phyloP scores from a whole-genome alignment of 352 stramenopile species.

The Globisporangium ultimum region DNA sequence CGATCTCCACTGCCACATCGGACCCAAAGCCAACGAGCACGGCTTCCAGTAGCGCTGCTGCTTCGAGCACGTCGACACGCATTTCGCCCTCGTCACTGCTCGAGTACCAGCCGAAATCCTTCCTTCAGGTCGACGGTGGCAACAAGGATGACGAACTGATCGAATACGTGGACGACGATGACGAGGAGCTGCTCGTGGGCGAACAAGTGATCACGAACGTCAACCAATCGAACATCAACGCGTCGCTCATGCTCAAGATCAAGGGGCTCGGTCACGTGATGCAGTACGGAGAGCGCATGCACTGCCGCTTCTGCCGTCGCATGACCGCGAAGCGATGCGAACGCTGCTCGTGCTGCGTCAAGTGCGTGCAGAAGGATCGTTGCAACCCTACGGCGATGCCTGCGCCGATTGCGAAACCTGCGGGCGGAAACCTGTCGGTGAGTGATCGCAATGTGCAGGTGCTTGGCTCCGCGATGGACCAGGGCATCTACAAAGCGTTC shows the following conservation, averaged over 20 bases:
- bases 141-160: conserved; percentile 53
- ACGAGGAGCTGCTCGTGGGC: conserved; percentile 52
- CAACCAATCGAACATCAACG: conserved; percentile 56
- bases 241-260: conserved; percentile 75
- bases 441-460: conserved; percentile 75
- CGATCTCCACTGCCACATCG: conserved; percentile 1
- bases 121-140: conserved; percentile 44
- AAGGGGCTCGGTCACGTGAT: conserved; percentile 62
- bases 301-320: conserved; percentile 62
- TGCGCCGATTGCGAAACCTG: not conserved
- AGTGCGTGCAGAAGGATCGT: conserved; percentile 68
- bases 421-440: conserved; percentile 43
- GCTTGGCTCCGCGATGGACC: conserved; percentile 80
- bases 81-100: conserved; percentile 41
- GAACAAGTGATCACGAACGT: conserved; percentile 79
- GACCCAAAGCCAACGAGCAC: conserved; percentile 8
- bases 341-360: conserved; percentile 61
- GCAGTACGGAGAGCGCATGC: conserved; percentile 63
- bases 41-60: conserved; percentile 10
- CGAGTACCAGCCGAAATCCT: conserved; percentile 76
- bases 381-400: conserved; percentile 28
- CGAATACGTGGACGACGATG: conserved; percentile 67
- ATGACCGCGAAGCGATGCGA: conserved; percentile 79
- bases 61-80: conserved; percentile 9
- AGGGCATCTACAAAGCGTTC: conserved; percentile 79